phyloP scores from a whole-genome alignment of 2,329 filamentous ascomycete species.

The Dactylonectria estremocensis region DNA sequence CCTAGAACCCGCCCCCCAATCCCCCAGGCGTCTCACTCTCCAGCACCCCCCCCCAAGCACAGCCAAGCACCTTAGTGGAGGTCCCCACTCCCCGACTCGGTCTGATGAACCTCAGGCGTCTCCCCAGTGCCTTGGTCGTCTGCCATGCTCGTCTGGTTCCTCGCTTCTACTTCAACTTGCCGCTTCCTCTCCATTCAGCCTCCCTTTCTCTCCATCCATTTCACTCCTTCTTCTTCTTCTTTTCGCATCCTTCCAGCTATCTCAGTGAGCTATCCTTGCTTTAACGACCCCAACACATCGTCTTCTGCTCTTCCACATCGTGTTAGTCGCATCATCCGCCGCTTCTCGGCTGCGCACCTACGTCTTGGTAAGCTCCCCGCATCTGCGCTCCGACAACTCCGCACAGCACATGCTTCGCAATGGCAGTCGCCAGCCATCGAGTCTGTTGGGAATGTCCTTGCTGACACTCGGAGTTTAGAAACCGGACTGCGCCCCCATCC shows the following conservation, averaged over 20 bases:
- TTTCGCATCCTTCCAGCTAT: conserved; percentile 1
- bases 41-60: conserved; percentile 11
- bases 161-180: conserved; percentile 15
- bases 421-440: background rate
- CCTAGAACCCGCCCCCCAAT: conserved; percentile 11
- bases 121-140: conserved; percentile 28
- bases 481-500: conserved; percentile 7
- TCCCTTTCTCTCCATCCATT: conserved; percentile 22
- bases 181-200: conserved; percentile 32
- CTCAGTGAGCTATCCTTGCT: conserved; percentile 2
- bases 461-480: conserved; percentile 5
- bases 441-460: background rate
- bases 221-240: conserved; percentile 21
- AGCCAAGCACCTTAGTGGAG: conserved; percentile 12
- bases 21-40: conserved; percentile 23
- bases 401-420: background rate
- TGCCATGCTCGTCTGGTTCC: background rate
- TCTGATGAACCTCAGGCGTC: conserved; percentile 29
- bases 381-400: background rate
- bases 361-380: conserved; percentile 19
- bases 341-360: conserved; percentile 16
- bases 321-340: conserved; percentile 25
- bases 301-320: conserved; percentile 18
- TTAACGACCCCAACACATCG: conserved; percentile 5
- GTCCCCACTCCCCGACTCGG: conserved; percentile 30